Evolutionary conservation across 495 filamentous ascomycete species (phyloP).

Genomic region (Immersiella caudata): DNA sequence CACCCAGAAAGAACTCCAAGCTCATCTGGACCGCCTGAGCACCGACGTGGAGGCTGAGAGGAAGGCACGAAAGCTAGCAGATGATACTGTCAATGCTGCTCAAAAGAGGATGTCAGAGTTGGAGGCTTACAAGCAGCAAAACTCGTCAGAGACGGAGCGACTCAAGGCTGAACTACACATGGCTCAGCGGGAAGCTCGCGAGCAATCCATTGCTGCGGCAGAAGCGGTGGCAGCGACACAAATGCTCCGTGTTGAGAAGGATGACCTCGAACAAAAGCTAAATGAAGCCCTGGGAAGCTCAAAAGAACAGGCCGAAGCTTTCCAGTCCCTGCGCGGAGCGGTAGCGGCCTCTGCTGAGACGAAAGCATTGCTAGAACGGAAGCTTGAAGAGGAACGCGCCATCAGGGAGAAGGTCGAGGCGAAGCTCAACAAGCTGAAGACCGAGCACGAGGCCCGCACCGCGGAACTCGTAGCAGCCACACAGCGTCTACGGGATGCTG

Average conservation of each 20-base stretch:
- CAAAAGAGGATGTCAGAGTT: constrained; percentile 81
- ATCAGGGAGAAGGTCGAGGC: constrained; percentile 76
- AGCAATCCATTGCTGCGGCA: constrained; percentile 72
- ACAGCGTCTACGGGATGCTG: constrained; percentile 77
- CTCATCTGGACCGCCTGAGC: constrained; percentile 65
- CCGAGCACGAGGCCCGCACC: constrained; percentile 81
- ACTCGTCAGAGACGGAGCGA: constrained; percentile 78
- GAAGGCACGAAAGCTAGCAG: constrained; percentile 76
- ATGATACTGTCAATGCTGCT: constrained; percentile 82
- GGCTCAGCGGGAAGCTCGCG: constrained; percentile 69
- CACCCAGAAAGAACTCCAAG: constrained; percentile 72
- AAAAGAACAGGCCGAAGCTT: constrained; percentile 70
- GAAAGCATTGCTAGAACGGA: constrained; percentile 72
- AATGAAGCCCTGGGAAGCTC: constrained; percentile 66
- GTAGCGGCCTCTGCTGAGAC: constrained; percentile 77
- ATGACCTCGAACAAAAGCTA: constrained; percentile 72
- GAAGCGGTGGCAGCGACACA: constrained; percentile 75
- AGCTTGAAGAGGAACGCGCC: constrained; percentile 80
- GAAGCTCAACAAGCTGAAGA: constrained; percentile 76
- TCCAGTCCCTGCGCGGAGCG: constrained; percentile 75
- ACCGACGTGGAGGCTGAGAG: constrained; percentile 78
- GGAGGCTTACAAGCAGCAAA: constrained; percentile 78
- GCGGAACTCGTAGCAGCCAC: constrained; percentile 76
- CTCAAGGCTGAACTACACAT: constrained; percentile 83
- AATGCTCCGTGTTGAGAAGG: constrained; percentile 78